Conservation (phyloP, 768 basidiomycete species). For the Lactarius psammicola region DNA sequence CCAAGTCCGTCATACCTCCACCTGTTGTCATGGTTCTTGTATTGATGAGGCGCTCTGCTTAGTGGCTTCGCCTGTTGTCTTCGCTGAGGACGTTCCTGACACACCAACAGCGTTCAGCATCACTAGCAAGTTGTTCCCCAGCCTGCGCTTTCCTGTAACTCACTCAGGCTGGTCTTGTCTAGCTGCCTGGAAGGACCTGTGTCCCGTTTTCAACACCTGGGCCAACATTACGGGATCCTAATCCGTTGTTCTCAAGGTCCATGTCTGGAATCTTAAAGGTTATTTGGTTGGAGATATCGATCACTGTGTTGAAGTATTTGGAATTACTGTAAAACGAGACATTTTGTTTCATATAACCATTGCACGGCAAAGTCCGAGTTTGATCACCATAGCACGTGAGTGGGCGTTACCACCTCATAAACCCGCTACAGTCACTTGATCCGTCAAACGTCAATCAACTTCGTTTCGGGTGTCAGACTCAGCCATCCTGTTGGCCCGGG, state of each 20-base stretch:
- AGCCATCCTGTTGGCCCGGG: no score
- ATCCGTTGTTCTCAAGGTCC: background rate
- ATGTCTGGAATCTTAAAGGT: background rate
- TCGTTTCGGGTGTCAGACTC: no score
- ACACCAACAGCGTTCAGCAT: background rate
- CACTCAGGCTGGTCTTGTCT: background rate
- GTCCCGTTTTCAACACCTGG: conserved; percentile 8
- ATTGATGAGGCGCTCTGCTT: background rate
- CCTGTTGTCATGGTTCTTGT: conserved; percentile 37
- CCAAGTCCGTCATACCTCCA: conserved; percentile 58
- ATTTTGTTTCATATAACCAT: background rate
- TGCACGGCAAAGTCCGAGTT: background rate
- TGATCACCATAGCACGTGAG: background rate
- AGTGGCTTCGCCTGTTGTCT: conserved; percentile 25
- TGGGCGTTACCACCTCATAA: no score
- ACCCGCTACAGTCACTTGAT: no score
- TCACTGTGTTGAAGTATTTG: background rate
- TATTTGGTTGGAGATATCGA: background rate
- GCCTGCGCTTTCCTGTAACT: background rate
- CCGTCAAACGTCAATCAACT: background rate
- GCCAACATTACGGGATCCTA: background rate
- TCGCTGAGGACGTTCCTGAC: conserved; percentile 21
- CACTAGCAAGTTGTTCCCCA: background rate
- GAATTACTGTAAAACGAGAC: background rate
- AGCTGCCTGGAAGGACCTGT: conserved; percentile 14